phyloP scores from a whole-genome alignment of 2,329 filamentous ascomycete species.

The Botryotinia globosa region DNA sequence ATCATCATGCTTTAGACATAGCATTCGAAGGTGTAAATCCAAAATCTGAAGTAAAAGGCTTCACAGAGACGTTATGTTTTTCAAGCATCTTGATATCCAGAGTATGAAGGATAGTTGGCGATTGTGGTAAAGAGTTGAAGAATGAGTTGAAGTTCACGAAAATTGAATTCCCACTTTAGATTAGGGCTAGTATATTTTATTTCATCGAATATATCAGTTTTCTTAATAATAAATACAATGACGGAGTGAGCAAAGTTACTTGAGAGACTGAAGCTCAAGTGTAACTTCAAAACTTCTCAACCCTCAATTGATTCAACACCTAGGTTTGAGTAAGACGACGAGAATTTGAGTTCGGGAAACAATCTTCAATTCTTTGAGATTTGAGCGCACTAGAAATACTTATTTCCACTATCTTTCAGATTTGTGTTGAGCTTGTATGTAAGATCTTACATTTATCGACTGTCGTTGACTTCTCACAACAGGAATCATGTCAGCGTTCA shows the following conservation, averaged over 20 bases:
- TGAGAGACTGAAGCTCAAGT: background rate
- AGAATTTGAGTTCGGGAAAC: background rate
- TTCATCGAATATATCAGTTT: too few species aligned
- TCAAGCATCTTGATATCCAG: background rate
- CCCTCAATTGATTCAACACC: background rate
- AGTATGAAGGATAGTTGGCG: background rate
- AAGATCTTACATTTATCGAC: background rate
- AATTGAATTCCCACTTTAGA: too few species aligned
- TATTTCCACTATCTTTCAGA: background rate
- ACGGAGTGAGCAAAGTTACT: background rate
- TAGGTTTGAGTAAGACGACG: background rate
- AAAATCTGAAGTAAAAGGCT: background rate
- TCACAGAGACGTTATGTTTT: accelerated
- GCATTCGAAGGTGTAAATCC: background rate
- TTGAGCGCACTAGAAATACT: background rate
- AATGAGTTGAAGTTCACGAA: background rate
- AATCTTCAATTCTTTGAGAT: background rate
- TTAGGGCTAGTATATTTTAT: too few species aligned
- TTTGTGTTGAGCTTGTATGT: background rate
- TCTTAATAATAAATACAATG: too few species aligned
- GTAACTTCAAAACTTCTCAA: background rate
- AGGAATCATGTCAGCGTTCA: background rate
- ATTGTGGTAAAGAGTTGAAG: background rate
- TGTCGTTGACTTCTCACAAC: background rate
- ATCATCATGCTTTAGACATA: background rate